Evolutionary conservation across 2,329 filamentous ascomycete genomes (phyloP).

Genomic region (Apiospora sp.): DNA sequence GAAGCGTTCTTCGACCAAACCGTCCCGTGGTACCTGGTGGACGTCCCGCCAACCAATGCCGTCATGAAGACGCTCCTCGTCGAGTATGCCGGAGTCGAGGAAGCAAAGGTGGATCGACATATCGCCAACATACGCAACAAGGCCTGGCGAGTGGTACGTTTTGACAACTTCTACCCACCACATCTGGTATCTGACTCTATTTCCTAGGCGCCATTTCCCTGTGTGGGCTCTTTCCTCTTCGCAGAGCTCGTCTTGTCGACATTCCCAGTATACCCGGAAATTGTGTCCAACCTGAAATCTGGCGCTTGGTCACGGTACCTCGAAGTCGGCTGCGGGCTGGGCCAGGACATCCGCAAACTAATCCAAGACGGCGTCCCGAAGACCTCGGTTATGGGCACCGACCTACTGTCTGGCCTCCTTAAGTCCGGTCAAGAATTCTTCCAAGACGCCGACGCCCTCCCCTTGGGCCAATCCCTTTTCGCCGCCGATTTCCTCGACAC

Average conservation of each 20-base stretch:
- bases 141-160: conserved; percentile 19
- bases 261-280: conserved; percentile 1
- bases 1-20: conserved; percentile 13
- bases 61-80: conserved; percentile 15
- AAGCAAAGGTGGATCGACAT: background rate
- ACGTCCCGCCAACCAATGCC: background rate
- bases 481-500: conserved; percentile 19
- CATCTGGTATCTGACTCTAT: background rate
- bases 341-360: conserved; percentile 20
- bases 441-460: background rate
- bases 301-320: conserved; percentile 1
- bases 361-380: conserved; percentile 17
- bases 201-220: conserved; percentile 2
- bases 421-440: conserved; percentile 1
- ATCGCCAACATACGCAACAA: background rate
- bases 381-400: background rate
- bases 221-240: conserved; percentile 22
- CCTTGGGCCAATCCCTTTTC: background rate
- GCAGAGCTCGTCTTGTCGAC: conserved; percentile 18
- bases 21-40: conserved; percentile 15
- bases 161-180: background rate
- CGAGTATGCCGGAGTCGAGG: background rate
- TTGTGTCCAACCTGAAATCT: background rate
- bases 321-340: conserved; percentile 11
- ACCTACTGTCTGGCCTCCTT: background rate